Evolutionary conservation across 441 rosid genomes (phyloP), one percentile per base, ranked within the genome.

Genomic region (Pelargonium cotyledonis): DNA sequence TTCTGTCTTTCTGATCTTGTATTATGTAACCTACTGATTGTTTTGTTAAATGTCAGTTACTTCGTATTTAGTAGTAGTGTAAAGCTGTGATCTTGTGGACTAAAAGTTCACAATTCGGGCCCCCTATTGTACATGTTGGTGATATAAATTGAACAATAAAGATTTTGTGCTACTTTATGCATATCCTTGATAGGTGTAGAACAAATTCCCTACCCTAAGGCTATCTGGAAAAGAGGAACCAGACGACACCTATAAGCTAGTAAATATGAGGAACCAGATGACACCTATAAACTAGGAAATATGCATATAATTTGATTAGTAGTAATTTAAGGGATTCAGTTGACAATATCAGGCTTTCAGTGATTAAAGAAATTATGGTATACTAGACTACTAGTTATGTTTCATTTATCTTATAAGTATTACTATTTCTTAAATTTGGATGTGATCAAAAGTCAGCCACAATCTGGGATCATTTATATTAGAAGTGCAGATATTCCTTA

Each of bases 1-100:
- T 53, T 5, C 65, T 70, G 49, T 31, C 31, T 44, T 47, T n/a
- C n/a, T n/a, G n/a, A n/a, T n/a, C n/a, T n/a, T n/a, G 78, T 64
- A 14, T 41, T 47, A 40, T 43, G 80, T 63, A 18, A 43, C 58
- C 47, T 23, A 61, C 64, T 26, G 64, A 61, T 26, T 4, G 21
- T 61, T 53, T 26, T 61, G 38, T 61, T 10, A 11, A 61, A 61
- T 35, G 7, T 61, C 10, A 9, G 1, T 21, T 61, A 23, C 40
- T 0, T 61, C 1, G 64, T 61, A 18, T 58, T 7, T 18, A 58
- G 23, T 58, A 58, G 21, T 58, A 53, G 10, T 41, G 10, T 53
- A 16, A 16, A 53, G 16, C 9, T 53, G 60, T 53, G 60, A 16
- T 53, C 9, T 53, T 53, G 15, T 53, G 19, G 4, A 6, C 9